Base-by-base conservation (phyloP, 768 basidiomycete genomes). In the Boletus fagicola region DNA sequence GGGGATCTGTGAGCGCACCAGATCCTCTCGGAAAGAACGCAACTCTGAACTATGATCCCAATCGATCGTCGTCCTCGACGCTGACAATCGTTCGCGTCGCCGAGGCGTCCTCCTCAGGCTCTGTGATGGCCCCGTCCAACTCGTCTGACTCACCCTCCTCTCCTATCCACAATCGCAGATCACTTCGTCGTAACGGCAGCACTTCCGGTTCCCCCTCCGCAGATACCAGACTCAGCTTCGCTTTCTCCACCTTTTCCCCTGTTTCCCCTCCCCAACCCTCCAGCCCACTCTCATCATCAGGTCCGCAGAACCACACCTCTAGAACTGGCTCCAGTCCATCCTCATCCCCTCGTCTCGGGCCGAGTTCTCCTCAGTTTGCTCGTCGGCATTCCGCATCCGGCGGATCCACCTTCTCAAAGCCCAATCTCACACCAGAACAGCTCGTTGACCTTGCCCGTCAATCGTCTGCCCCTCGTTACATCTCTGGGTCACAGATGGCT, bases 41-140 rank as follows among this genome's bases (percentile, higher is more conserved):
- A 20, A 67, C 74, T 12, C 62, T 84, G 40, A 85, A 84, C 62
- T 67, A 78, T 54, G 79, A 82, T 66, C 80, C 80, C 3, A 74
- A 75, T 54, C 76, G 85, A 58, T 77, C 81, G 2, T 80, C 84
- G 0, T 84, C 83, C 26, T 85, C 82, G 70, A 83, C 76, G 4
- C 77, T 92, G 40, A 90, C 88, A 50, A 92, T 92, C 72, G 86
- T 91, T 26, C 86, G 87, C 53, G 84, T 90, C 51, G 72, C 68
- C 49, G 70, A 72, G 69, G 58, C 70, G 48, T 66, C 69, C 51
- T 16, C 54, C 53, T 11, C 54, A 15, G 49, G 44, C 38, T 26
- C 31, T 18, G 65, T 47, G 50, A 58, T 40, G 10, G 50, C 57
- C 28, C 44, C 58, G n/a, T 48, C 64, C 48, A 71, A 62, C 61